Evolutionary conservation across 495 filamentous ascomycete species (phyloP).

Genomic region (Lichenothelia convexa): DNA sequence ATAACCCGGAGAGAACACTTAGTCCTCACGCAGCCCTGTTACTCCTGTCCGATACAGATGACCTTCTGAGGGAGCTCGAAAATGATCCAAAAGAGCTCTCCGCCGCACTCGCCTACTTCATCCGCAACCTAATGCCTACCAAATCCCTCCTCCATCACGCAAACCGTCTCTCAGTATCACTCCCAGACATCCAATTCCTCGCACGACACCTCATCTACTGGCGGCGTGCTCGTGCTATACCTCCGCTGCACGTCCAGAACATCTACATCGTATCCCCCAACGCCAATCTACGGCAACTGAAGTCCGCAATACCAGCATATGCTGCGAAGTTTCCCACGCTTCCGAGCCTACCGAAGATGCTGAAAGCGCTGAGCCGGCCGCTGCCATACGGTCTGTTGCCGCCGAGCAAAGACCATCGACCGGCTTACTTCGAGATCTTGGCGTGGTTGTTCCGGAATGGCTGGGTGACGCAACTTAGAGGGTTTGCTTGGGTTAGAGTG

Average conservation of each 20-base stretch:
- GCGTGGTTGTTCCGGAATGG: conserved; percentile 83
- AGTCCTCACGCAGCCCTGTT: conserved; percentile 76
- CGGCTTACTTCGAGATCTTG: conserved; percentile 71
- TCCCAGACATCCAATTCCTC: conserved; percentile 63
- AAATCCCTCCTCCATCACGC: conserved; percentile 50
- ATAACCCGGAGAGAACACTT: conserved; percentile 42
- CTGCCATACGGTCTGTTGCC: conserved; percentile 64
- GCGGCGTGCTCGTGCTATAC: conserved; percentile 80
- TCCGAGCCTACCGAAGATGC: conserved; percentile 66
- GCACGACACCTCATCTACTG: conserved; percentile 89
- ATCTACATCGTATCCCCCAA: conserved; percentile 91
- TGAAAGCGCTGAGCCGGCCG: conserved; percentile 59
- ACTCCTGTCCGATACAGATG: conserved; percentile 65
- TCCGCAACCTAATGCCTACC: conserved; percentile 64
- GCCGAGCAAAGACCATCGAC: conserved; percentile 75
- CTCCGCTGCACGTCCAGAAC: conserved; percentile 73
- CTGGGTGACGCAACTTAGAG: conserved; percentile 81
- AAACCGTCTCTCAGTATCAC: conserved; percentile 47
- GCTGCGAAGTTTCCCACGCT: conserved; percentile 59
- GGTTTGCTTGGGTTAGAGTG: conserved; percentile 64
- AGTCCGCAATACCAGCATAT: conserved; percentile 53
- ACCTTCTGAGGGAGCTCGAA: conserved; percentile 68
- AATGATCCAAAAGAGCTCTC: conserved; percentile 50
- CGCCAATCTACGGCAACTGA: conserved; percentile 58
- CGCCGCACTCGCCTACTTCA: conserved; percentile 60